Conservation (phyloP, 2,329 filamentous ascomycete genomes). For the Botrytis galanthina region DNA sequence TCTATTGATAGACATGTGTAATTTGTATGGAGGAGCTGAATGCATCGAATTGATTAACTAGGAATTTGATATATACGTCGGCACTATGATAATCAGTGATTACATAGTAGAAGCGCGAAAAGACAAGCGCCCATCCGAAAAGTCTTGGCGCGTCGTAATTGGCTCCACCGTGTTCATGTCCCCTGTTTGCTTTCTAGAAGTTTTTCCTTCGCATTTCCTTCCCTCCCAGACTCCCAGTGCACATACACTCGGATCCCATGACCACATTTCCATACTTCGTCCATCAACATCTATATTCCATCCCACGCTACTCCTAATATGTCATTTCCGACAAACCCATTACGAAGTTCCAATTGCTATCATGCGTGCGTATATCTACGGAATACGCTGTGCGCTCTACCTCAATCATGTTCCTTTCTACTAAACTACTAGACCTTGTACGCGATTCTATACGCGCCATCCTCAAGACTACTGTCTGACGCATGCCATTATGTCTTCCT, state of each 20-base stretch:
- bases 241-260: not conserved
- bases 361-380: not conserved
- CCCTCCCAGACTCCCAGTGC: not conserved
- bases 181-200: not conserved
- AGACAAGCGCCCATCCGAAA: not conserved
- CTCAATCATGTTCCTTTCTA: not conserved
- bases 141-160: slow-evolving; percentile 19
- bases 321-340: not conserved
- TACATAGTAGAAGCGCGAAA: slow-evolving; percentile 10
- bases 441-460: not conserved
- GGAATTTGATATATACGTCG: not conserved
- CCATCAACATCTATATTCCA: not conserved
- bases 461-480: not conserved
- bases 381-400: not conserved
- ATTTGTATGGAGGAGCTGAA: not conserved
- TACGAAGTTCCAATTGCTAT: not conserved
- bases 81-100: not conserved
- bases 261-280: not conserved
- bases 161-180: not conserved
- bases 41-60: not conserved
- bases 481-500: not conserved
- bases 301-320: not conserved
- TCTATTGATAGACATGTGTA: not conserved
- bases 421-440: not conserved
- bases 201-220: not conserved